Evolutionary conservation across 768 basidiomycete genomes (phyloP).

Genomic region (Boletus reticuloceps): DNA sequence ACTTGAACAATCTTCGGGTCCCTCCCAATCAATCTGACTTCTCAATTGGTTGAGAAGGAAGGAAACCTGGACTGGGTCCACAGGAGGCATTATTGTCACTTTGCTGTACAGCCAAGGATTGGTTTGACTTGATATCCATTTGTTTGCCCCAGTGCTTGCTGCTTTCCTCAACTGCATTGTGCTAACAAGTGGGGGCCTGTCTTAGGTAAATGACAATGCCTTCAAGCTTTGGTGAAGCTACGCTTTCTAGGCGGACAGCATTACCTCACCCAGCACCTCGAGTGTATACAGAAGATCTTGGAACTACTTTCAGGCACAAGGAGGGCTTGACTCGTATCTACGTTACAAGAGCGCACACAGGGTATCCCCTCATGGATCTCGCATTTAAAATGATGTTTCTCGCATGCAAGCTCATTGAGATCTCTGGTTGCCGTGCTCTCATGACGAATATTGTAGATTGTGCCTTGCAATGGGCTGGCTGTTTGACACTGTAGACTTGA

Average conservation of each 20-base stretch:
- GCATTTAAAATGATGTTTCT: conserved; percentile 13
- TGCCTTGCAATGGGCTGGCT: no score
- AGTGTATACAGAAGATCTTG: conserved; percentile 24
- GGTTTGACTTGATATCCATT: conserved; percentile 13
- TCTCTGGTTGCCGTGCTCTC: no score
- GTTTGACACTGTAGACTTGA: no score
- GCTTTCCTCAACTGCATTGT: conserved; percentile 44
- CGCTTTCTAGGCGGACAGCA: conserved; percentile 11
- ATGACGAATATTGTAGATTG: no score
- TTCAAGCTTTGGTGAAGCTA: conserved; percentile 31
- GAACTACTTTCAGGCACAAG: conserved; percentile 25
- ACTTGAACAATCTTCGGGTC: not conserved
- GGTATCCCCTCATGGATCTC: not conserved
- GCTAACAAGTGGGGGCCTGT: conserved; percentile 17
- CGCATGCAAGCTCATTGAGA: no score
- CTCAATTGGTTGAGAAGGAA: conserved; percentile 37
- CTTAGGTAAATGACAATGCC: conserved; percentile 21
- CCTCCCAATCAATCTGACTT: conserved; percentile 26
- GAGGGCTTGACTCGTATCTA: conserved; percentile 14
- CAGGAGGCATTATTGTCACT: conserved; percentile 40
- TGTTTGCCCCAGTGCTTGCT: conserved; percentile 40
- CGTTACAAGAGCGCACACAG: conserved; percentile 29
- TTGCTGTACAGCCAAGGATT: conserved; percentile 39
- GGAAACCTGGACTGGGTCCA: conserved; percentile 43
- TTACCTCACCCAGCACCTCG: not conserved